Percentiles rank a stretch among this genome's conserved stretches.
These are phyloP conservation scores for Cyclotella cryptica DNA, from an alignment of 108 stramenopile genomes.

Conservation along the genomic window DNA sequence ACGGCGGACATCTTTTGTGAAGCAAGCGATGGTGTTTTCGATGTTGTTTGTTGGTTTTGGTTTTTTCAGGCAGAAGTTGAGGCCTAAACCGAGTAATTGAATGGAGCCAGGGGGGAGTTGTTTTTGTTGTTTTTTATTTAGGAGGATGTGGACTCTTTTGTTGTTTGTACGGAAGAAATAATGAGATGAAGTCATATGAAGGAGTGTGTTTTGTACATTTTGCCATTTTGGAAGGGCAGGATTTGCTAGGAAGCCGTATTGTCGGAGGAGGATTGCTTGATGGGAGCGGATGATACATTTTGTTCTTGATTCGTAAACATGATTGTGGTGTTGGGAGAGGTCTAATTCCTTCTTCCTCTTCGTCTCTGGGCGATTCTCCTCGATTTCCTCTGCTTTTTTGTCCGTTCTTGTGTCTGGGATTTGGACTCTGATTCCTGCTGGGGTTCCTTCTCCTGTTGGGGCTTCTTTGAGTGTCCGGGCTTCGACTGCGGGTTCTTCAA, in stretches of 20 bases:
- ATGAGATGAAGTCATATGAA: background rate
- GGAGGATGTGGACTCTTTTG: constrained; percentile 10
- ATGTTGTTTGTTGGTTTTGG: constrained; percentile 10
- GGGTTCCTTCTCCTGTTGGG: background rate
- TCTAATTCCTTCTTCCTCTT: background rate
- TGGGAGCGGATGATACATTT: background rate
- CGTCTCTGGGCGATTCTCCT: background rate
- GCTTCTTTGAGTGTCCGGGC: background rate
- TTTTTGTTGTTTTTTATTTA: background rate
- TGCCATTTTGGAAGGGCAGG: background rate
- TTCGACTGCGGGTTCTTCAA: background rate
- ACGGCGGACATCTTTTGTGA: constrained; percentile 14
- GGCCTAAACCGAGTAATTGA: constrained; percentile 9
- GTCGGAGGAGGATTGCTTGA: background rate
- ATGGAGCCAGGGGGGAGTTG: constrained; percentile 24
- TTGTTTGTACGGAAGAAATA: too few relatives aligned
- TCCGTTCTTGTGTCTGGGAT: background rate
- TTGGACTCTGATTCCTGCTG: background rate
- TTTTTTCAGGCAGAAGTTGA: constrained; percentile 33
- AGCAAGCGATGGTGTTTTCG: background rate
- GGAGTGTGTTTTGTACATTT: background rate
- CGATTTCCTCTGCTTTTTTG: background rate
- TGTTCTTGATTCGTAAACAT: background rate
- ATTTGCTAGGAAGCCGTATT: background rate
- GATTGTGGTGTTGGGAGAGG: background rate